These are phyloP conservation scores for Xerocomus spinulosus DNA, from an alignment of 768 basidiomycete genomes.

Conservation along the genomic window DNA sequence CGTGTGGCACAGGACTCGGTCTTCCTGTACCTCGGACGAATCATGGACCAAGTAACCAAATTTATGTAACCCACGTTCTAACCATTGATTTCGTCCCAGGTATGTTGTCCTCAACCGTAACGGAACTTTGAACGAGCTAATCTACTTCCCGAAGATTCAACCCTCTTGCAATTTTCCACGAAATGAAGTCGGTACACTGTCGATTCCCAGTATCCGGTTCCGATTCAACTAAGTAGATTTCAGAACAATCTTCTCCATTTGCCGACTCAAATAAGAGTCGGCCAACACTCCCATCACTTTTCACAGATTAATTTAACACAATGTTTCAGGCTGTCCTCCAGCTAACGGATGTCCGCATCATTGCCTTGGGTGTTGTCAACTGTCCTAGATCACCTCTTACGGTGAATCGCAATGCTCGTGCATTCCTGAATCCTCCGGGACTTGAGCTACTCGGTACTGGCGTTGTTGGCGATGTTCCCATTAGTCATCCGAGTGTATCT, in stretches of 20 bases:
- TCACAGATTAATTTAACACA: slow-evolving; percentile 6
- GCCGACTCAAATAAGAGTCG: slow-evolving; percentile 61
- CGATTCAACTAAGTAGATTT: slow-evolving; percentile 37
- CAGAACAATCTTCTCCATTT: slow-evolving; percentile 68
- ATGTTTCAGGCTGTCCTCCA: slow-evolving; percentile 57
- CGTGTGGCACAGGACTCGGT: slow-evolving; percentile 63
- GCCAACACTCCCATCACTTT: slow-evolving; percentile 19
- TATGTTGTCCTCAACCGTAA: slow-evolving; percentile 75
- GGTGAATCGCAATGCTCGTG: slow-evolving; percentile 64
- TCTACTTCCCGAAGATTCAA: slow-evolving; percentile 63
- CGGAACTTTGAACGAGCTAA: slow-evolving; percentile 69
- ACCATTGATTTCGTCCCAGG: slow-evolving; percentile 31
- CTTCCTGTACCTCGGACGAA: slow-evolving; percentile 73
- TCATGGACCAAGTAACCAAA: slow-evolving; percentile 71
- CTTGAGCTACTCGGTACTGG: slow-evolving; percentile 35
- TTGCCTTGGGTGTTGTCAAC: slow-evolving; percentile 64
- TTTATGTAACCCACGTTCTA: not conserved
- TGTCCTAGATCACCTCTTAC: slow-evolving; percentile 51
- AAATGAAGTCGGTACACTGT: slow-evolving; percentile 58
- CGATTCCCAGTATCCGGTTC: not conserved
- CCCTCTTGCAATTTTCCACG: slow-evolving; percentile 62
- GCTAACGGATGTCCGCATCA: slow-evolving; percentile 65
- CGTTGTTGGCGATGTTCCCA: not conserved
- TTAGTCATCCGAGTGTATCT: slow-evolving; percentile 2
- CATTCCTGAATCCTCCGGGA: slow-evolving; percentile 66